Conservation (phyloP, 768 basidiomycete species). For the Coprinellus micaceus region DNA sequence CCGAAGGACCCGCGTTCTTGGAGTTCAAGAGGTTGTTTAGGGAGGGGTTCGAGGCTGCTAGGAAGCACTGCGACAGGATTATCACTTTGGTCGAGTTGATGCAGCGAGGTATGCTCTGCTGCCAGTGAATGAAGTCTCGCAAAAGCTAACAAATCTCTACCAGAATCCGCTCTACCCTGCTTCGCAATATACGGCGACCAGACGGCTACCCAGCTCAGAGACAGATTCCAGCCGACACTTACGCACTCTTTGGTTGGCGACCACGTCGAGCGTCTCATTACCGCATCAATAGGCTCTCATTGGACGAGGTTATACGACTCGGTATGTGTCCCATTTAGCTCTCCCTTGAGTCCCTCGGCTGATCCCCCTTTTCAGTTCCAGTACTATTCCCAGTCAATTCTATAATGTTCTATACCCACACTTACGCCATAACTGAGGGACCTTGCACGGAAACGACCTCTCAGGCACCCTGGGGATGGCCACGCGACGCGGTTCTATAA, state of each 20-base stretch:
- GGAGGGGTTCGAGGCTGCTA: constrained; percentile 88
- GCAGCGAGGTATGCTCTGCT: constrained; percentile 72
- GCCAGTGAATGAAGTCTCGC: neutral
- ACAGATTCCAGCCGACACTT: constrained; percentile 89
- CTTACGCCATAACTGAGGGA: neutral
- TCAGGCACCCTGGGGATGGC: no score
- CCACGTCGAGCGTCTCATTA: constrained; percentile 85
- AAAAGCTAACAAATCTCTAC: neutral
- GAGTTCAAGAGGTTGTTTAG: constrained; percentile 88
- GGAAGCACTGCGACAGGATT: constrained; percentile 96
- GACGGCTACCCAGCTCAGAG: constrained; percentile 82
- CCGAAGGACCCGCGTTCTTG: constrained; percentile 66
- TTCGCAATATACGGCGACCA: constrained; percentile 89
- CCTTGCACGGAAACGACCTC: no score
- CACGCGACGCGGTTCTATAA: no score
- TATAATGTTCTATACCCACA: constrained; percentile 32
- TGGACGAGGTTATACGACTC: constrained; percentile 98
- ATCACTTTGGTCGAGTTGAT: constrained; percentile 92
- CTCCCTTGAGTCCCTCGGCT: neutral
- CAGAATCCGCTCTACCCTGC: constrained; percentile 73
- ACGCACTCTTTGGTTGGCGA: constrained; percentile 83
- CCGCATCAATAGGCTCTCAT: constrained; percentile 85
- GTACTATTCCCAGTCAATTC: constrained; percentile 89
- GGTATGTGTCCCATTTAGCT: constrained; percentile 38
- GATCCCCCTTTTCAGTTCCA: constrained; percentile 58